Percentiles rank a stretch among this genome's conserved stretches.
Conservation (phyloP, 2,329 filamentous ascomycete genomes). For the Fusarium virguliforme region DNA sequence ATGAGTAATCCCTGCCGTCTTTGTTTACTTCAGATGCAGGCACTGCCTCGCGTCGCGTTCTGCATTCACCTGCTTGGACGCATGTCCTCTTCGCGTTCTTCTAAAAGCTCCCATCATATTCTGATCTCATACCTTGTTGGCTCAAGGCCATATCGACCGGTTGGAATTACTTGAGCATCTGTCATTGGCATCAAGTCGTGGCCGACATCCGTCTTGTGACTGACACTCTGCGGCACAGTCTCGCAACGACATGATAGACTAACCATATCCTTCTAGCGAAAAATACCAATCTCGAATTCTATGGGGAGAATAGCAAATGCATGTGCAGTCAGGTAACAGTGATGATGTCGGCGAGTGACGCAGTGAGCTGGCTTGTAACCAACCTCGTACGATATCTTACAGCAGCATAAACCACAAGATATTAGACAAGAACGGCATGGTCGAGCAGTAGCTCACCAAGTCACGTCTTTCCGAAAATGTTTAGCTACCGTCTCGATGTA, state of each 20-base stretch:
- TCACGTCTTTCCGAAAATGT: background rate
- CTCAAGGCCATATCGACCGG: background rate
- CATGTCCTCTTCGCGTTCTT: background rate
- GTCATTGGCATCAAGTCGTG: background rate
- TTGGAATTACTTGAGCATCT: background rate
- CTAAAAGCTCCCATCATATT: background rate
- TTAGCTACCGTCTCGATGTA: background rate
- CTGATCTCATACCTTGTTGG: background rate
- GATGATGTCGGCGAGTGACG: conserved; percentile 3
- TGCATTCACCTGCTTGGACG: background rate
- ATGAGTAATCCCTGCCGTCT: conserved; percentile 1
- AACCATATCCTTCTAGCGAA: too few species aligned
- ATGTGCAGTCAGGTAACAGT: background rate
- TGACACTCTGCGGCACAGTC: background rate
- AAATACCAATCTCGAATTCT: too few species aligned
- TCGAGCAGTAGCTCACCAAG: background rate
- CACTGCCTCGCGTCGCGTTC: background rate
- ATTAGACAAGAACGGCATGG: background rate
- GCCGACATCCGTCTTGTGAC: background rate
- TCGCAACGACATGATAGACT: too few species aligned
- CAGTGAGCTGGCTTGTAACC: conserved; percentile 7
- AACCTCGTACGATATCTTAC: conserved; percentile 11
- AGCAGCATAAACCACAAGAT: background rate
- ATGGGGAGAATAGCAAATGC: background rate
- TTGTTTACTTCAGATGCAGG: conserved; percentile 3